Evolutionary conservation across 768 basidiomycete species (phyloP).

Genomic region (Rickenella mellea): DNA sequence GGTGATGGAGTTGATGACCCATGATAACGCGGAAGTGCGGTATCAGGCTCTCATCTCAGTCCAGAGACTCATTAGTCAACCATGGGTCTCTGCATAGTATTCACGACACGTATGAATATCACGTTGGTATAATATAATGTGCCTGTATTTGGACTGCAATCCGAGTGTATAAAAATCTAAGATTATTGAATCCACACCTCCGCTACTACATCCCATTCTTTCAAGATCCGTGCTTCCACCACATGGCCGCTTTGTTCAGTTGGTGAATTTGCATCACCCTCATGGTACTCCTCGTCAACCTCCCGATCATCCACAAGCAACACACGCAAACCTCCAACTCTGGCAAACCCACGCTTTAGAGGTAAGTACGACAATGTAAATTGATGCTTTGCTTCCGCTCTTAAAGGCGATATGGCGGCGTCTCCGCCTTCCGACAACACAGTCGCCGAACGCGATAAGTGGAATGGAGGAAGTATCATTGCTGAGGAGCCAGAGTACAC

Average conservation of each 20-base stretch:
- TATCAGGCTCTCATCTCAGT: slow-evolving; percentile 89
- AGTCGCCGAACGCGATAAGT: slow-evolving; percentile 7
- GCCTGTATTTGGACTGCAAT: background rate
- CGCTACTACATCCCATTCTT: slow-evolving; percentile 62
- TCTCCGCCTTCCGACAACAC: too few species aligned
- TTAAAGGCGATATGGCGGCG: slow-evolving; percentile 12
- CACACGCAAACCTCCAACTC: slow-evolving; percentile 64
- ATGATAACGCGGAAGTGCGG: slow-evolving; percentile 78
- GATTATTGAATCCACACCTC: slow-evolving; percentile 51
- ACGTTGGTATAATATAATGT: background rate
- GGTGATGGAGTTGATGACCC: slow-evolving; percentile 90
- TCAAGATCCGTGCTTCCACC: slow-evolving; percentile 39
- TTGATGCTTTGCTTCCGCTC: slow-evolving; percentile 35
- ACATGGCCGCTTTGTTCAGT: slow-evolving; percentile 9
- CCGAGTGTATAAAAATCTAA: background rate
- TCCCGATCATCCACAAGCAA: slow-evolving; percentile 51
- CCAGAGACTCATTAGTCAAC: slow-evolving; percentile 85
- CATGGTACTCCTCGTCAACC: slow-evolving; percentile 22
- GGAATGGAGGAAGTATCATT: slow-evolving; percentile 17
- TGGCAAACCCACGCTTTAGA: slow-evolving; percentile 45
- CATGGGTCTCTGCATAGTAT: slow-evolving; percentile 52
- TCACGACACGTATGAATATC: background rate
- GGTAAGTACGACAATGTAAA: slow-evolving; percentile 61
- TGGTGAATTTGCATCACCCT: slow-evolving; percentile 9
- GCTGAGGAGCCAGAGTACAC: slow-evolving; percentile 20